Conservation (phyloP, 805 yeast genomes). For the Wickerhamiella parazyma region DNA sequence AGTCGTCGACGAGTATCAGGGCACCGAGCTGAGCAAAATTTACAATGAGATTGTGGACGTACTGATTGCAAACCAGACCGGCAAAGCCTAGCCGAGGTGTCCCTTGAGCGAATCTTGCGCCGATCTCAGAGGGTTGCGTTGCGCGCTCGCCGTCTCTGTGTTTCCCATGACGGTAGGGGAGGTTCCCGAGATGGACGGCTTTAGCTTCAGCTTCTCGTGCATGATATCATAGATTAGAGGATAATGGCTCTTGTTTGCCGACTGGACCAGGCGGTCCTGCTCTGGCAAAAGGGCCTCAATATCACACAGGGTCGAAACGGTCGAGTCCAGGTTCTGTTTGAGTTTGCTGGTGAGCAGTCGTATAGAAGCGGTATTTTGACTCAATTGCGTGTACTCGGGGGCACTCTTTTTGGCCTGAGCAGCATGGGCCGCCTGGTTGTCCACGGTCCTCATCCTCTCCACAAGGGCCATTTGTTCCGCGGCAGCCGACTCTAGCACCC, state of each 20-base stretch:
- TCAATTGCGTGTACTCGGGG: background rate
- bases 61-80: background rate
- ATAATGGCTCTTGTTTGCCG: slow-evolving; percentile 33
- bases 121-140: background rate
- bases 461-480: background rate
- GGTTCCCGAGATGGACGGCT: background rate
- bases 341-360: slow-evolving; percentile 1
- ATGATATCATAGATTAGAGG: slow-evolving; percentile 28
- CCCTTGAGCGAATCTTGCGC: slow-evolving; percentile 4
- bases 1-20: slow-evolving; percentile 22
- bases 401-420: background rate
- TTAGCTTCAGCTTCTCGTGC: slow-evolving; percentile 9
- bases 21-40: slow-evolving; percentile 29
- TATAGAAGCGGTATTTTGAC: background rate
- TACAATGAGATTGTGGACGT: slow-evolving; percentile 31
- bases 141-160: no score
- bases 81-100: background rate
- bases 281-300: slow-evolving; percentile 29
- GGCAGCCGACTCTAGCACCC: background rate
- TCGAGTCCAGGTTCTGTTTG: slow-evolving; percentile 10
- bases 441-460: background rate
- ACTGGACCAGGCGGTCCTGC: slow-evolving; percentile 28
- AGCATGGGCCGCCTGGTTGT: background rate
- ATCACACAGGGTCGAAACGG: slow-evolving; percentile 12
- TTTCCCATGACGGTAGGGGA: background rate